Evolutionary conservation across 129 eudicot species (phyloP), one percentile per base, ranked within the genome.

Genomic region (Flaveria trinervia): DNA sequence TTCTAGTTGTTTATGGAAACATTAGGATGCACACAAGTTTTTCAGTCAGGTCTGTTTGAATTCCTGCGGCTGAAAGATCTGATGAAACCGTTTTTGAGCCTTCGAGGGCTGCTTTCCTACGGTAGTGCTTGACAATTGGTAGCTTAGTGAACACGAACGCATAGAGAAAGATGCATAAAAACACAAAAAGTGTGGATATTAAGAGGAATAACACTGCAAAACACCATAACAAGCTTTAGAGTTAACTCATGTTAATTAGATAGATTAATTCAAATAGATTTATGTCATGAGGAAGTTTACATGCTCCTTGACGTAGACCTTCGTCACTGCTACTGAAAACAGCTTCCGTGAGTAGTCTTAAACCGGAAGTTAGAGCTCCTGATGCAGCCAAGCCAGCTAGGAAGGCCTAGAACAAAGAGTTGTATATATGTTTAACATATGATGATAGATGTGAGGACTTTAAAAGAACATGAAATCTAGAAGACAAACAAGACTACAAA

Each of bases 41-140:
- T 76, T 79, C 69, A 9, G 68, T 79, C 45, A 72, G 46, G 5
- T 65, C 73, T n/a, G 84, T 73, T 23, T 77, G 80, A 78, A 57
- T 84, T 39, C 93, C 96, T 33, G 88, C 96, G 76, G 93, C 96
- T 22, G 86, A 87, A 57, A 92, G 89, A 75, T 92, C 97, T 43
- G 91, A 77, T 68, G 88, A 56, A 46, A 92, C 97, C 9, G 93
- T 92, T 71, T 78, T 77, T 6, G 96, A 89, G 12, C 97, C 97
- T 84, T 92, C 90, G 5, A 80, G 72, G 23, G 97, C 93, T 68
- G 96, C 97, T 85, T 87, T 89, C 20, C 77, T 51, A 33, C 90
- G 91, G 51, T 71, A 89, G 71, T 87, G 70, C 84, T 84, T 92
- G 65, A 92, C 90, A 2, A 92, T 78, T 14, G 96, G 96, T 39